Evolutionary conservation across 2,329 filamentous ascomycete species (phyloP).

Genomic region (Mariannaea sp.): DNA sequence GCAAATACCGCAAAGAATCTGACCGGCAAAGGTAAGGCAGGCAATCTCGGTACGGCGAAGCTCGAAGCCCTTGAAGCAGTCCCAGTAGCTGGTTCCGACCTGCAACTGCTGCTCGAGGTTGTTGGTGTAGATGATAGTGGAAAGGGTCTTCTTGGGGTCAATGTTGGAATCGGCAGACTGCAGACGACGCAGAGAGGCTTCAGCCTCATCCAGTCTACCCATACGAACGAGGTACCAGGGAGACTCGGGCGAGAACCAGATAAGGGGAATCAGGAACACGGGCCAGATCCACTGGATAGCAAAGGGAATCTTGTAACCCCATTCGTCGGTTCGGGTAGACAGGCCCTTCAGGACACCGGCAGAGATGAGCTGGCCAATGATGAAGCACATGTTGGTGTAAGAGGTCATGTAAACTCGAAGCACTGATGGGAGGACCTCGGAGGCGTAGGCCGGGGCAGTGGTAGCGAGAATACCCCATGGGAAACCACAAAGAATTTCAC

Average conservation of each 20-base stretch:
- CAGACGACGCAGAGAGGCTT: conserved; percentile 42
- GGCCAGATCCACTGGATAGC: conserved; percentile 56
- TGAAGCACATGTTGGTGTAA: conserved; percentile 53
- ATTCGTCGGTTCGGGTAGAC: conserved; percentile 41
- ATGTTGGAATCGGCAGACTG: no score
- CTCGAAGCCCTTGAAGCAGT: conserved; percentile 52
- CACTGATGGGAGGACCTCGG: conserved; percentile 46
- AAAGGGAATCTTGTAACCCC: conserved; percentile 54
- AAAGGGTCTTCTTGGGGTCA: conserved; percentile 44
- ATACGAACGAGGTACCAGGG: conserved; percentile 51
- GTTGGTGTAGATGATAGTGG: conserved; percentile 50
- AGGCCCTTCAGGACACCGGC: conserved; percentile 38
- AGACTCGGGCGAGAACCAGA: conserved; percentile 52
- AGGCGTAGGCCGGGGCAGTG: conserved; percentile 52
- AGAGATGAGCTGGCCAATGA: conserved; percentile 52
- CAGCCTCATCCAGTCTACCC: conserved; percentile 41
- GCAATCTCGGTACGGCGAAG: conserved; percentile 47
- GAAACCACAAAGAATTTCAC: conserved; percentile 52
- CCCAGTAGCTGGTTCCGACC: conserved; percentile 46
- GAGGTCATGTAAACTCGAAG: conserved; percentile 51
- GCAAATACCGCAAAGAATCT: conserved; percentile 42
- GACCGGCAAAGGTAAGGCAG: conserved; percentile 42
- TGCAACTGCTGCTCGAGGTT: conserved; percentile 44
- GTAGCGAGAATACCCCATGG: conserved; percentile 53
- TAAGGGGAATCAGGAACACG: conserved; percentile 44